These are phyloP conservation scores for Exobasidium rhododendri DNA, from an alignment of 1,284 basidiomycete genomes.

Conservation along the genomic window DNA sequence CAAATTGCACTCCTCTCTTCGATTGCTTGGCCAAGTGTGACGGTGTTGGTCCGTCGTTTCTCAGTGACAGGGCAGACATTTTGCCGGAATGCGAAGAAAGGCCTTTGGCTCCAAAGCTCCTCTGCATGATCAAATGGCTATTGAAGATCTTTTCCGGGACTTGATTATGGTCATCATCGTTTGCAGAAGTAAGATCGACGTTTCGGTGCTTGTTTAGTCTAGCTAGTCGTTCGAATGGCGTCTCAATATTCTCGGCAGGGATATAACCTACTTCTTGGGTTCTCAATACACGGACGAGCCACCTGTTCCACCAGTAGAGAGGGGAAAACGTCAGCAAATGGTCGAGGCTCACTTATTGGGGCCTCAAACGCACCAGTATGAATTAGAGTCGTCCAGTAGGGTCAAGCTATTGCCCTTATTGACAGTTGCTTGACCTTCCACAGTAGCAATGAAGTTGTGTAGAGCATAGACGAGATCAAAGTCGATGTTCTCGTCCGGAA, in stretches of 20 bases:
- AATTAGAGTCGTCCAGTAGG: constrained; percentile 53
- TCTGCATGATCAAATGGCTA: constrained; percentile 46
- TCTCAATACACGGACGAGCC: constrained; percentile 52
- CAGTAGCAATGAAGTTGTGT: constrained; percentile 53
- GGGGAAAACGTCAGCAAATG: neutral
- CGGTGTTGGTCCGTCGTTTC: constrained; percentile 36
- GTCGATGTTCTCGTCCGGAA: constrained; percentile 55
- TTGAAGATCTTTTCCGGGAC: constrained; percentile 36
- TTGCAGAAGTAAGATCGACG: constrained; percentile 65
- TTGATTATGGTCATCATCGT: constrained; percentile 52
- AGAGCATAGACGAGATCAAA: constrained; percentile 55
- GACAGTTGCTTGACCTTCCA: constrained; percentile 54
- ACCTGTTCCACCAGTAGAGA: constrained; percentile 24
- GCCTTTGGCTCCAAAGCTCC: constrained; percentile 26
- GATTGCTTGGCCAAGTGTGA: constrained; percentile 22
- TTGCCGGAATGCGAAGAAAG: constrained; percentile 48
- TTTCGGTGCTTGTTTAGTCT: constrained; percentile 96
- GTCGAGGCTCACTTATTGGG: neutral
- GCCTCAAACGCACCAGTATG: too few species aligned
- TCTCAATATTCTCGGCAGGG: constrained; percentile 98
- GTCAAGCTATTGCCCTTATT: constrained; percentile 54
- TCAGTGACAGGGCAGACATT: constrained; percentile 47
- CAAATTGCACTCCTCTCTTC: constrained; percentile 49
- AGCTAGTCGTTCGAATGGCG: constrained; percentile 91
- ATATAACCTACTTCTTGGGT: constrained; percentile 97